phyloP scores from a whole-genome alignment of 1,284 basidiomycete genomes.

The Fomitiporia mediterranea region DNA sequence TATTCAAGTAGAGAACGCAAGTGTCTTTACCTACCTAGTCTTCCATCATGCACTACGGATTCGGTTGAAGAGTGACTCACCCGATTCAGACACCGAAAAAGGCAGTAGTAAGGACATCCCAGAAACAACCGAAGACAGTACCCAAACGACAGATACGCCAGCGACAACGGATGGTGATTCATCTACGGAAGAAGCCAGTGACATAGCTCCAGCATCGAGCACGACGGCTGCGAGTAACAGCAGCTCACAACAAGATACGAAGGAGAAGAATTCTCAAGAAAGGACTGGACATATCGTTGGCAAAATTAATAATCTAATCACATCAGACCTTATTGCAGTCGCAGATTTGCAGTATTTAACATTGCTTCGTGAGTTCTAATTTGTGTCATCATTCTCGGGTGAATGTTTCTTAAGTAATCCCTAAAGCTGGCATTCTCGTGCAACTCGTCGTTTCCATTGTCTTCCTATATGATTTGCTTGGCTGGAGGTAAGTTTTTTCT shows the following conservation, averaged over 20 bases:
- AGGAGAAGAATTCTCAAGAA: constrained; percentile 21
- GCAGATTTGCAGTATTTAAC: constrained; percentile 15
- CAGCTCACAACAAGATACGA: neutral
- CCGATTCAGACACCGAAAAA: constrained; percentile 6
- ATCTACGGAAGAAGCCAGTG: neutral
- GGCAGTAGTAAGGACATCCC: neutral
- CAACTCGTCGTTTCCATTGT: constrained; percentile 29
- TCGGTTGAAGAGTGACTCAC: constrained; percentile 35
- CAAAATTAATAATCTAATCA: constrained; percentile 35
- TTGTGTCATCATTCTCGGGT: neutral
- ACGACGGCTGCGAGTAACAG: neutral
- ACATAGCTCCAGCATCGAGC: neutral
- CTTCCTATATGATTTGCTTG: constrained; percentile 31
- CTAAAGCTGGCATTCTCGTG: constrained; percentile 23
- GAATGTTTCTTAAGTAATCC: neutral
- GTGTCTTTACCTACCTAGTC: constrained; percentile 43
- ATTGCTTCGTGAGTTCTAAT: constrained; percentile 18
- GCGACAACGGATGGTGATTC: constrained; percentile 6
- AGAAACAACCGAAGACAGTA: neutral
- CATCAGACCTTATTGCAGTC: constrained; percentile 23
- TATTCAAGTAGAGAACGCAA: constrained; percentile 17
- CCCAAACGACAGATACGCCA: constrained; percentile 1
- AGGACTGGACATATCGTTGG: constrained; percentile 31
- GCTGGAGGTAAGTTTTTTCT: constrained; percentile 16
- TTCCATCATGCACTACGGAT: constrained; percentile 56